Evolutionary conservation across 306 rosid genomes (phyloP).

Genomic region (Astragalus glycyphyllos): DNA sequence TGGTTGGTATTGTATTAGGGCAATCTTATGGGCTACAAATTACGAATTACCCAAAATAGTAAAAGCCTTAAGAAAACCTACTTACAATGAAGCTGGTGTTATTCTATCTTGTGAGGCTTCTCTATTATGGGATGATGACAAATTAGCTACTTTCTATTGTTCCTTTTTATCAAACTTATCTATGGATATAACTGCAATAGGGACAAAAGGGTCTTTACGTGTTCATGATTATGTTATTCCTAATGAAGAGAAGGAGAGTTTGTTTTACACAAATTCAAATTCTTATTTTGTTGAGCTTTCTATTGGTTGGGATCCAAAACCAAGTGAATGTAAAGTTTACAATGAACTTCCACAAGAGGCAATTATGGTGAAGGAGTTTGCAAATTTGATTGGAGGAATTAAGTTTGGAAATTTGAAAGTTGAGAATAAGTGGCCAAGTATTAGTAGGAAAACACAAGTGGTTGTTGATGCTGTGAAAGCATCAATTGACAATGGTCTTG

Average conservation of each 20-base stretch:
- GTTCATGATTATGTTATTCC: slow-evolving; percentile 67
- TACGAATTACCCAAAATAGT: slow-evolving; percentile 44
- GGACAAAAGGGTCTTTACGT: slow-evolving; percentile 71
- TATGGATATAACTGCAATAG: slow-evolving; percentile 65
- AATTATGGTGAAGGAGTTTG: slow-evolving; percentile 67
- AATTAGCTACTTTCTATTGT: slow-evolving; percentile 72
- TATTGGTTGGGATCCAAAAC: slow-evolving; percentile 53
- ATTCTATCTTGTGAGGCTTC: slow-evolving; percentile 70
- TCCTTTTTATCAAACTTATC: slow-evolving; percentile 69
- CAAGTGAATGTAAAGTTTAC: slow-evolving; percentile 49
- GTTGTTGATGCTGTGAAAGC: slow-evolving; percentile 74
- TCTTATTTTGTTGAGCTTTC: slow-evolving; percentile 51
- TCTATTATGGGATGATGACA: slow-evolving; percentile 71
- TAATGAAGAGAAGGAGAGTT: slow-evolving; percentile 60
- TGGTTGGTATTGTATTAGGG: slow-evolving; percentile 51
- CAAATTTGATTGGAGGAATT: slow-evolving; percentile 56
- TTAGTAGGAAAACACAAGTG: slow-evolving; percentile 75
- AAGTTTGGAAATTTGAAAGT: slow-evolving; percentile 52
- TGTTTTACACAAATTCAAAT: slow-evolving; percentile 50
- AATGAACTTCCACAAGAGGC: slow-evolving; percentile 77
- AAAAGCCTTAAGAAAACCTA: slow-evolving; percentile 31
- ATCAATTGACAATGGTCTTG: slow-evolving; percentile 59
- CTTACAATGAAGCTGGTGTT: slow-evolving; percentile 60
- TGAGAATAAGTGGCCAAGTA: slow-evolving; percentile 63
- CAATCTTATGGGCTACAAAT: slow-evolving; percentile 46